These are phyloP conservation scores for Candida sojae DNA, from an alignment of 1,139 yeast genomes.

Conservation along the genomic window DNA sequence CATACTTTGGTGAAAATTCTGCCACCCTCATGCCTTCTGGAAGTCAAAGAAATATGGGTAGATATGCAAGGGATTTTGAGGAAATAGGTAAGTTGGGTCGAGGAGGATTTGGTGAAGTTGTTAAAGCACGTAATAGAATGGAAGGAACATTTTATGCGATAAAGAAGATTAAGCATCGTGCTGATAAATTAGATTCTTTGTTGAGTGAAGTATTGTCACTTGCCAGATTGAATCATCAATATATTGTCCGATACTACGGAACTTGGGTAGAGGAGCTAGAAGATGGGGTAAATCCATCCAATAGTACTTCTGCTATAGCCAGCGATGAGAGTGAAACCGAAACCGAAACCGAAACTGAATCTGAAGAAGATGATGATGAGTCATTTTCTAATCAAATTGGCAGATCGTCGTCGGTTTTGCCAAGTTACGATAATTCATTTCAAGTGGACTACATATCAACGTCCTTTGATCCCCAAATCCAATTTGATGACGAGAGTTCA, in stretches of 20 bases:
- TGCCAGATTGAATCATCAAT: constrained; percentile 91
- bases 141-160: constrained; percentile 96
- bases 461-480: constrained; percentile 61
- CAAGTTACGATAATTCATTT: constrained; percentile 37
- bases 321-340: constrained; percentile 9
- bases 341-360: constrained; percentile 17
- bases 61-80: constrained; percentile 74
- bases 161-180: constrained; percentile 84
- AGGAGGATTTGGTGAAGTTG: constrained; percentile 98
- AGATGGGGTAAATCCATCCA: constrained; percentile 10
- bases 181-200: constrained; percentile 75
- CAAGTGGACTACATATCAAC: constrained; percentile 68
- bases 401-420: constrained; percentile 32
- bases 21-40: constrained; percentile 4
- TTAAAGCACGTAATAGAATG: constrained; percentile 85
- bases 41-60: constrained; percentile 21
- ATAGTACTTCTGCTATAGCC: constrained; percentile 2
- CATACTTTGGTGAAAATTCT: constrained; percentile 7
- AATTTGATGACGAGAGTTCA: constrained; percentile 50
- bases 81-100: constrained; percentile 90
- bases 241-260: constrained; percentile 93
- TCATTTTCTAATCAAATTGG: constrained; percentile 11
- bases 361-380: constrained; percentile 6
- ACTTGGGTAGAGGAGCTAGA: constrained; percentile 89
- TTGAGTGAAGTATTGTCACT: constrained; percentile 88